phyloP scores from a whole-genome alignment of 345 rosid species.

The Toxicodendron radicans region DNA sequence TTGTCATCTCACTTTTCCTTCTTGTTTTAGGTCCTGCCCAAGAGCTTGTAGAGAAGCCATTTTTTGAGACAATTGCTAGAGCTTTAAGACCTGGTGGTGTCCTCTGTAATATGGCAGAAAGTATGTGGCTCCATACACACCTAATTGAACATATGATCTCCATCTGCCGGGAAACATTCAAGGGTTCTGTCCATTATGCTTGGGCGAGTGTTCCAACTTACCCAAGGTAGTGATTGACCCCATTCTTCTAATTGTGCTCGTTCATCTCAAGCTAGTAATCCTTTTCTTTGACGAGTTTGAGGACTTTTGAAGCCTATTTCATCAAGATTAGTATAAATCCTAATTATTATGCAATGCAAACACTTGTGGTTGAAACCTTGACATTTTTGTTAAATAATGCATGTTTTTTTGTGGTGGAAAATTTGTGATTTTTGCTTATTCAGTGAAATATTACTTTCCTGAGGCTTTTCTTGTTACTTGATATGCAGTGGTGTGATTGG shows the following conservation, averaged over 20 bases:
- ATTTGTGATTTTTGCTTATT: background rate
- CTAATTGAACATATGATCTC: slow-evolving; percentile 82
- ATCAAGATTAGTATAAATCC: background rate
- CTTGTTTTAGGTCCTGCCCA: slow-evolving; percentile 78
- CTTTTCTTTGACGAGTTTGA: background rate
- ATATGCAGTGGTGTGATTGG: slow-evolving; percentile 87
- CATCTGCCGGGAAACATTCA: slow-evolving; percentile 72
- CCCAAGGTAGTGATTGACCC: slow-evolving; percentile 60
- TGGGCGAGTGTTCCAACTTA: slow-evolving; percentile 97
- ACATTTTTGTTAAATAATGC: background rate
- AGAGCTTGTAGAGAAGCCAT: slow-evolving; percentile 94
- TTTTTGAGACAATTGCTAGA: slow-evolving; percentile 72
- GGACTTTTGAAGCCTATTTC: background rate
- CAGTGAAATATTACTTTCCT: background rate
- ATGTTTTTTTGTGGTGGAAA: background rate
- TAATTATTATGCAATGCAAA: background rate
- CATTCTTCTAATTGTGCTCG: background rate
- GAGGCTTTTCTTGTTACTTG: background rate
- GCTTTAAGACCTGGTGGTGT: slow-evolving; percentile 93
- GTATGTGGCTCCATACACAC: slow-evolving; percentile 99
- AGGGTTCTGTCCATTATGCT: slow-evolving; percentile 83
- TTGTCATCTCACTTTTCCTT: slow-evolving; percentile 6
- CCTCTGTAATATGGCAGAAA: slow-evolving; percentile 96
- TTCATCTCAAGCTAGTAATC: background rate
- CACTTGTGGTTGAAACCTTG: background rate